Conservation (phyloP, 805 yeast genomes). For the Kluyveromyces siamensis region DNA sequence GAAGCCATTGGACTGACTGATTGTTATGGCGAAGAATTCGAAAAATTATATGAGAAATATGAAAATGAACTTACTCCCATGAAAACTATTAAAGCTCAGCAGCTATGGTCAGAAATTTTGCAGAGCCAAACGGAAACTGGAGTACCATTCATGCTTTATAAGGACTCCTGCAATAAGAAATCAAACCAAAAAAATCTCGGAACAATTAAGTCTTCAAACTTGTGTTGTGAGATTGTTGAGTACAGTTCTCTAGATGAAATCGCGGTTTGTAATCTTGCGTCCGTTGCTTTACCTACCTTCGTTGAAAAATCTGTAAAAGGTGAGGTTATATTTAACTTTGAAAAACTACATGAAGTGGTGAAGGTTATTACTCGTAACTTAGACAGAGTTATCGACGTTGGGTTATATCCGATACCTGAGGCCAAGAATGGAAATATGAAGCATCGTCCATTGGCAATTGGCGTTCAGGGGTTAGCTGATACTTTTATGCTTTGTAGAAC, state of each 20-base stretch:
- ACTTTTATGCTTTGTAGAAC: slow-evolving; percentile 65
- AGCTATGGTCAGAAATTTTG: slow-evolving; percentile 77
- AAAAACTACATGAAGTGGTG: slow-evolving; percentile 59
- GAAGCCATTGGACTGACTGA: slow-evolving; percentile 80
- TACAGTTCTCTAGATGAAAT: slow-evolving; percentile 82
- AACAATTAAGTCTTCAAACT: slow-evolving; percentile 79
- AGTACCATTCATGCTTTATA: slow-evolving; percentile 85
- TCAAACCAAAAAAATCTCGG: slow-evolving; percentile 89
- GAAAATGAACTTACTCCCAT: slow-evolving; percentile 57
- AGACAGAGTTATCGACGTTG: slow-evolving; percentile 73
- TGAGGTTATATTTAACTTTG: slow-evolving; percentile 55
- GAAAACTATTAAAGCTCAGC: slow-evolving; percentile 70
- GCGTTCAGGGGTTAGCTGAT: slow-evolving; percentile 96
- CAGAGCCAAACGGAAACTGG: slow-evolving; percentile 95
- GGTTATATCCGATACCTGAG: slow-evolving; percentile 70
- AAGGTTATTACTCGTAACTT: slow-evolving; percentile 72
- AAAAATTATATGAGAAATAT: slow-evolving; percentile 54
- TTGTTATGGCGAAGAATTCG: slow-evolving; percentile 76
- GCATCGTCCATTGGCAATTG: slow-evolving; percentile 86
- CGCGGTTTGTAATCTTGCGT: slow-evolving; percentile 91
- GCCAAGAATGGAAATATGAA: slow-evolving; percentile 65
- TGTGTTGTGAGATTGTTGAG: slow-evolving; percentile 89
- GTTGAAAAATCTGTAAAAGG: slow-evolving; percentile 37
- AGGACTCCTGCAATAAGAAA: slow-evolving; percentile 80
- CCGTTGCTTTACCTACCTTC: slow-evolving; percentile 77